Conservation (phyloP, 2,329 filamentous ascomycete genomes). For the Cytospora chrysosperma region DNA sequence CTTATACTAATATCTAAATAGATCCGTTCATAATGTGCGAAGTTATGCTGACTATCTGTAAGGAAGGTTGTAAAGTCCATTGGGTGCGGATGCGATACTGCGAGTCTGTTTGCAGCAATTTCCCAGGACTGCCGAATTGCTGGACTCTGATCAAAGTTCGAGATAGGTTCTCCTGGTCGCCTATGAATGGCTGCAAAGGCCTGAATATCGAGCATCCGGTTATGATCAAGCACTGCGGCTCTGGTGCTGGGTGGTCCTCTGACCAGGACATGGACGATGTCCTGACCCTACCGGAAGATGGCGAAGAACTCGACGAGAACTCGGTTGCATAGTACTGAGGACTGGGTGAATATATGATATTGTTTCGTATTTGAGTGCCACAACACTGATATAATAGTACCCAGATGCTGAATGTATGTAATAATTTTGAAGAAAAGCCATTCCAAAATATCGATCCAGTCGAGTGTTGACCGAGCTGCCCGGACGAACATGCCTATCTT, state of each 20-base stretch:
- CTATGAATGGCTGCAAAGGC: conserved; percentile 5
- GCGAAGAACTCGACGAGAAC: background rate
- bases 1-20: background rate
- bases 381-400: too few species aligned
- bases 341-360: background rate
- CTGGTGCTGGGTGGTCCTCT: conserved; percentile 2
- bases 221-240: background rate
- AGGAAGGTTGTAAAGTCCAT: conserved; percentile 3
- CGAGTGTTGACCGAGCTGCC: background rate
- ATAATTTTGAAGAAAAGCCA: background rate
- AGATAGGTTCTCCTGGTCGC: conserved; percentile 1
- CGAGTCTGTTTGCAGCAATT: background rate
- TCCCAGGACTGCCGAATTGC: background rate
- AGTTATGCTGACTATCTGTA: conserved; percentile 3
- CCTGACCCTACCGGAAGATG: background rate
- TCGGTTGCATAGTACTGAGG: background rate
- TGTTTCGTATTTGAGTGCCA: too few species aligned
- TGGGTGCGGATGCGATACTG: conserved; percentile 4
- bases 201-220: conserved; percentile 2
- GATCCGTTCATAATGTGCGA: background rate
- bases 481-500: background rate
- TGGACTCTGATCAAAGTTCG: background rate
- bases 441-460: background rate
- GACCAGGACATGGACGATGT: background rate
- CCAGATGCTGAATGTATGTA: background rate